Conservation (phyloP, 2,329 filamentous ascomycete species). For the Lachnellula subtilissima region DNA sequence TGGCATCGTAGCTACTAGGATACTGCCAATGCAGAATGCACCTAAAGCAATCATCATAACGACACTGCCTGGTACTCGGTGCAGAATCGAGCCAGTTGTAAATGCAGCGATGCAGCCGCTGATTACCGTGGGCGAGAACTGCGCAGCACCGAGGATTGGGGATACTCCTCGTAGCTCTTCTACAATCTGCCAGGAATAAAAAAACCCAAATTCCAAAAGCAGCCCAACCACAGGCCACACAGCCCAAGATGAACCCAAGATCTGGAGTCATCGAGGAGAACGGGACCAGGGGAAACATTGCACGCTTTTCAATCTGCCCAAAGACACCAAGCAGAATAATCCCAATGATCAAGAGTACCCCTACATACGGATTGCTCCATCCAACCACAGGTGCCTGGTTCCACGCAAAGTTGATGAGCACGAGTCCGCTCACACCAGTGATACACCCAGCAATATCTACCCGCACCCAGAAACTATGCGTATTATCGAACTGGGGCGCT, state of each 20-base stretch:
- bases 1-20: slow-evolving; percentile 43
- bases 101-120: slow-evolving; percentile 32
- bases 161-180: slow-evolving; percentile 24
- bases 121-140: slow-evolving; percentile 25
- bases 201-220: slow-evolving; percentile 29
- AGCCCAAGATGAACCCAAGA: slow-evolving; percentile 42
- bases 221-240: slow-evolving; percentile 25
- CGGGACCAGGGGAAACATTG: slow-evolving; percentile 52
- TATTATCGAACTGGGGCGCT: slow-evolving; percentile 27
- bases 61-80: slow-evolving; percentile 27
- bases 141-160: slow-evolving; percentile 30
- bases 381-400: slow-evolving; percentile 34
- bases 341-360: slow-evolving; percentile 51
- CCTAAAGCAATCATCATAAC: slow-evolving; percentile 34
- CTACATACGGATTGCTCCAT: slow-evolving; percentile 15
- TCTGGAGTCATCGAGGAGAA: slow-evolving; percentile 45
- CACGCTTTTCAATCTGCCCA: slow-evolving; percentile 44
- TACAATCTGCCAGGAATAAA: slow-evolving; percentile 24
- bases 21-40: slow-evolving; percentile 38
- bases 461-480: slow-evolving; percentile 21
- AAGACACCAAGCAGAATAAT: slow-evolving; percentile 50
- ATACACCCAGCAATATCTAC: slow-evolving; percentile 41
- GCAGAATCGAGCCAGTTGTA: slow-evolving; percentile 33
- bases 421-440: slow-evolving; percentile 44
- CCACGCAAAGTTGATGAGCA: slow-evolving; percentile 53